Percentiles rank a stretch among this genome's conserved stretches.
phyloP scores from a whole-genome alignment of 345 rosid species.

The Syzygium jambos region DNA sequence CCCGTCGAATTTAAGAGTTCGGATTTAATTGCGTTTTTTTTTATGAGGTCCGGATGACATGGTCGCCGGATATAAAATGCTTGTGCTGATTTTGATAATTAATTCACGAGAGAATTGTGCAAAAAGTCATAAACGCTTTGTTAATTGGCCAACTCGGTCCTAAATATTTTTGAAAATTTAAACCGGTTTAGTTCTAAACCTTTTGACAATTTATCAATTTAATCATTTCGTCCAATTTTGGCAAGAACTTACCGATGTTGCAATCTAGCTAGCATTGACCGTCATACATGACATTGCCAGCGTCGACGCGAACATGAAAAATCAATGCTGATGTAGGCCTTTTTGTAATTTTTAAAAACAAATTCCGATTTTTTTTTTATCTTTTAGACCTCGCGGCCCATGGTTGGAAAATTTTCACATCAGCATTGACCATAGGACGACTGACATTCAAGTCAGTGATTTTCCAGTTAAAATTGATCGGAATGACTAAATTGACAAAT shows the following conservation, averaged over 20 bases:
- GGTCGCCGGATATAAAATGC: background rate
- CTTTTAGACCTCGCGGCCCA: background rate
- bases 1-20: background rate
- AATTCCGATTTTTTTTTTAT: background rate
- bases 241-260: too few species aligned
- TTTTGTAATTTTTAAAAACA: background rate
- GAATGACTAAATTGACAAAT: background rate
- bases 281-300: rapidly evolving
- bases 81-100: too few species aligned
- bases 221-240: background rate
- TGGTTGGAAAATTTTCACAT: too few species aligned
- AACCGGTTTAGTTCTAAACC: rapidly evolving
- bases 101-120: background rate
- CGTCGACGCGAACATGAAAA: rapidly evolving
- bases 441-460: rapidly evolving
- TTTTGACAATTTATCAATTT: rapidly evolving
- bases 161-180: background rate
- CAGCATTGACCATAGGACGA: rapidly evolving
- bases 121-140: background rate
- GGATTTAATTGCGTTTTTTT: background rate
- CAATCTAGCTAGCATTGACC: rapidly evolving
- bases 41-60: background rate
- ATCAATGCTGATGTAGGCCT: too few species aligned
- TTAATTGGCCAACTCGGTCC: rapidly evolving
- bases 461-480: rapidly evolving